Evolutionary conservation across 2,329 filamentous ascomycete species (phyloP).

Genomic region (Verticillium tricorpus): DNA sequence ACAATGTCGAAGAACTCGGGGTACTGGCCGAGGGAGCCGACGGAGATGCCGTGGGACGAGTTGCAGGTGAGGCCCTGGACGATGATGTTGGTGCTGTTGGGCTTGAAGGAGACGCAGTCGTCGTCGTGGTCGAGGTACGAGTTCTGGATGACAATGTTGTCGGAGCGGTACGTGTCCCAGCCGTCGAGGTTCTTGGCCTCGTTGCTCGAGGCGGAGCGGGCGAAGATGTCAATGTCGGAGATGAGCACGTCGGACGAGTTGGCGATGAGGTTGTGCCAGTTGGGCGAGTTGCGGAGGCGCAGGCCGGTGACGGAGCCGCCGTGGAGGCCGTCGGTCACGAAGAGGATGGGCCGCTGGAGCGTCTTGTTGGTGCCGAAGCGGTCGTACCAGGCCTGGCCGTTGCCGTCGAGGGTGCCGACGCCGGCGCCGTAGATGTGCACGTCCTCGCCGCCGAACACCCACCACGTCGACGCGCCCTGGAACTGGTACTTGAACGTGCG

Average conservation of each 20-base stretch:
- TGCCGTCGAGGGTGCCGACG: slow-evolving; percentile 47
- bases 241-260: slow-evolving; percentile 63
- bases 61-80: slow-evolving; percentile 65
- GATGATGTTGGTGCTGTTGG: slow-evolving; percentile 64
- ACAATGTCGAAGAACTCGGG: slow-evolving; percentile 60
- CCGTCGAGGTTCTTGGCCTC: slow-evolving; percentile 63
- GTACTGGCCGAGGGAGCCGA: slow-evolving; percentile 70
- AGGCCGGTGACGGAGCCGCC: slow-evolving; percentile 55
- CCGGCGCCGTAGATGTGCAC: slow-evolving; percentile 61
- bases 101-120: slow-evolving; percentile 71
- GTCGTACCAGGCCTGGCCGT: slow-evolving; percentile 62
- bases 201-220: slow-evolving; percentile 46
- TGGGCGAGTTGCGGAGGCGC: slow-evolving; percentile 53
- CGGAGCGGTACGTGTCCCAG: slow-evolving; percentile 59
- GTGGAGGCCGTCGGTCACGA: slow-evolving; percentile 52
- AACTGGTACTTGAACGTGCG: slow-evolving; percentile 60
- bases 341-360: slow-evolving; percentile 53
- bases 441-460: slow-evolving; percentile 26
- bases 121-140: slow-evolving; percentile 61
- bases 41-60: slow-evolving; percentile 67
- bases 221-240: slow-evolving; percentile 56
- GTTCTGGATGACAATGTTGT: slow-evolving; percentile 63
- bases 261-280: slow-evolving; percentile 53
- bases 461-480: slow-evolving; percentile 53
- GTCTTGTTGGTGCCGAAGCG: slow-evolving; percentile 51